Evolutionary conservation across 176 grass and related monocot species (phyloP).

Genomic region (Themeda triandra): DNA sequence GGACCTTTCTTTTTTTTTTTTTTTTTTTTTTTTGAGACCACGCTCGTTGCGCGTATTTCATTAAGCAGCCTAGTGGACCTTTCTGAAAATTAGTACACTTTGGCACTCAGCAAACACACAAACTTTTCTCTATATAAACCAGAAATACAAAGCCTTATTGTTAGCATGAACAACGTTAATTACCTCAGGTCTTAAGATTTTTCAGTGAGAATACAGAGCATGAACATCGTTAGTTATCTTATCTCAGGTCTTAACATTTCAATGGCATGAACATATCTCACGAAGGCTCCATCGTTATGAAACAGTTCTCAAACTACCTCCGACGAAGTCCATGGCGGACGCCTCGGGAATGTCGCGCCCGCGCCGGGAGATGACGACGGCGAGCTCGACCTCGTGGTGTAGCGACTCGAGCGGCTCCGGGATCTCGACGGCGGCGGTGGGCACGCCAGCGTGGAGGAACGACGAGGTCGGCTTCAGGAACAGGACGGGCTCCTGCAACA

Average conservation of each 20-base stretch:
- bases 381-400: constrained; percentile 95
- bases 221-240: too few relatives aligned
- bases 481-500: constrained; percentile 71
- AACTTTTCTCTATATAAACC: neutral
- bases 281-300: neutral
- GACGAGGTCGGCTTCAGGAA: constrained; percentile 95
- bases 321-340: constrained; percentile 83
- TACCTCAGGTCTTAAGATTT: too few relatives aligned
- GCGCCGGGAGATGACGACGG: constrained; percentile 72
- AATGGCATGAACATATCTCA: neutral
- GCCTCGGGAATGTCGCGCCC: constrained; percentile 64
- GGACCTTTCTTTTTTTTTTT: too few relatives aligned
- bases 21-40: too few relatives aligned
- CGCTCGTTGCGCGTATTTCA: too few relatives aligned
- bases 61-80: too few relatives aligned
- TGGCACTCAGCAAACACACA: neutral
- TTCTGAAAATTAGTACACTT: neutral
- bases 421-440: constrained; percentile 64
- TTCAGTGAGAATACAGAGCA: too few relatives aligned
- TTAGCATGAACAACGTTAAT: too few relatives aligned
- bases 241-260: neutral
- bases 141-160: too few relatives aligned
- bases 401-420: constrained; percentile 79
- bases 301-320: constrained; percentile 50
- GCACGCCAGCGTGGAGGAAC: constrained; percentile 65